phyloP scores from a whole-genome alignment of 2,329 filamentous ascomycete genomes.

The Mariannaea elegans region DNA sequence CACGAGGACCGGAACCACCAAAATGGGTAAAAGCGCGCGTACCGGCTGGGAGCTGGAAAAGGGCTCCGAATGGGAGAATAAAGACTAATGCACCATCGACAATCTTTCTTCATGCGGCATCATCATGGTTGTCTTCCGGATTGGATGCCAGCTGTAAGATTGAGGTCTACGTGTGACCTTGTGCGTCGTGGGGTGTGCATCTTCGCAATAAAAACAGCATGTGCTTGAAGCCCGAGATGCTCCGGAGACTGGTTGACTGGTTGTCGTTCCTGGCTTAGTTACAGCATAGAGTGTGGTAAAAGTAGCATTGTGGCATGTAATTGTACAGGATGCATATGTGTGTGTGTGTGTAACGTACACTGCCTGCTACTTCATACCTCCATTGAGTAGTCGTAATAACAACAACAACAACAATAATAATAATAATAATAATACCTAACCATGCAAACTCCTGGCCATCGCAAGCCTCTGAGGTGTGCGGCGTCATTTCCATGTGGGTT shows the following conservation, averaged over 20 bases:
- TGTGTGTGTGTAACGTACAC: not conserved
- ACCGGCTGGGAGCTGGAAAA: not conserved
- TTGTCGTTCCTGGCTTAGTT: conserved; percentile 17
- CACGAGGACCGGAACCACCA: not conserved
- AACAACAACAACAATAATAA: not conserved
- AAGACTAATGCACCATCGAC: not conserved
- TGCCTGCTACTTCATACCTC: too few relatives aligned
- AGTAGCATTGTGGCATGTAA: too few relatives aligned
- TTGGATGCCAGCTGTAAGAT: not conserved
- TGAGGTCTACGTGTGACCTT: not conserved
- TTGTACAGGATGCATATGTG: too few relatives aligned
- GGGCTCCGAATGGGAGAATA: not conserved
- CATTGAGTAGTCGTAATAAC: too few relatives aligned
- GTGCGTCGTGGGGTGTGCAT: conserved; percentile 10
- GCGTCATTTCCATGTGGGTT: conserved; percentile 6
- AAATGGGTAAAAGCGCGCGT: conserved; percentile 1
- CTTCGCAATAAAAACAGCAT: not conserved
- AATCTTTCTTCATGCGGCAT: not conserved
- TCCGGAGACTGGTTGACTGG: conserved; percentile 5
- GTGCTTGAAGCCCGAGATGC: not conserved
- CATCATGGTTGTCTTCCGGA: not conserved
- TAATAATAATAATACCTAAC: not conserved
- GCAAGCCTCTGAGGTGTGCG: not conserved
- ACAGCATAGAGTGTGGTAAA: too few relatives aligned
- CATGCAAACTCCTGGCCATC: not conserved